These are phyloP conservation scores for Vanderwaltozyma yarrowii DNA, from an alignment of 805 yeast genomes.

Conservation along the genomic window DNA sequence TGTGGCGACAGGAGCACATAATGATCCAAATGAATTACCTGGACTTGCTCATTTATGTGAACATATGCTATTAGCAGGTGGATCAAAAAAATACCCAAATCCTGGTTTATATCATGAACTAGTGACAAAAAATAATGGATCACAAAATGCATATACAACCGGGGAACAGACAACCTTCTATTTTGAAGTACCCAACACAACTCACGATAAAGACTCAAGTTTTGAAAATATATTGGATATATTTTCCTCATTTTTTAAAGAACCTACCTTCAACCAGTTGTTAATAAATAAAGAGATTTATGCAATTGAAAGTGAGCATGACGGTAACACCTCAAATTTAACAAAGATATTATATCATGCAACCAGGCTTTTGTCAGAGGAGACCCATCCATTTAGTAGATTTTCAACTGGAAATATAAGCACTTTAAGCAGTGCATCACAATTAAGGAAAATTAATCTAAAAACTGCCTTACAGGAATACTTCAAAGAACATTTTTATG, in stretches of 20 bases:
- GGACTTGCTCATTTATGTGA: constrained; percentile 92
- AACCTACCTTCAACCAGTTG: constrained; percentile 39
- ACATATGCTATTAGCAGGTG: constrained; percentile 49
- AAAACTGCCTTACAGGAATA: constrained; percentile 31
- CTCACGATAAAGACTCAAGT: constrained; percentile 26
- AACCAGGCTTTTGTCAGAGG: constrained; percentile 38
- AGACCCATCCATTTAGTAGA: constrained; percentile 43
- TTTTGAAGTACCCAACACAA: constrained; percentile 46
- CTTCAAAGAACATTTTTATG: constrained; percentile 33
- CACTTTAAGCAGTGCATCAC: constrained; percentile 36
- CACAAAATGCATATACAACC: constrained; percentile 57
- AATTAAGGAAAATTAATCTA: constrained; percentile 28
- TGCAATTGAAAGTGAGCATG: constrained; percentile 61
- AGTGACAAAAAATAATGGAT: constrained; percentile 43
- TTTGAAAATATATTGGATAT: constrained; percentile 38
- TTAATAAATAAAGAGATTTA: constrained; percentile 41
- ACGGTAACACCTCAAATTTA: constrained; percentile 35
- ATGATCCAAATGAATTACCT: constrained; percentile 57
- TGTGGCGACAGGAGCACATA: constrained; percentile 71
- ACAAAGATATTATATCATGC: constrained; percentile 52
- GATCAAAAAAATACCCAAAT: constrained; percentile 44
- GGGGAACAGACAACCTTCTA: constrained; percentile 57
- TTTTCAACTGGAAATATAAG: constrained; percentile 55
- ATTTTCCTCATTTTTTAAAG: constrained; percentile 41
- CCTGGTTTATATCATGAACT: constrained; percentile 36